These are phyloP conservation scores for Choiromyces venosus DNA, from an alignment of 495 filamentous ascomycete species.

Conservation along the genomic window DNA sequence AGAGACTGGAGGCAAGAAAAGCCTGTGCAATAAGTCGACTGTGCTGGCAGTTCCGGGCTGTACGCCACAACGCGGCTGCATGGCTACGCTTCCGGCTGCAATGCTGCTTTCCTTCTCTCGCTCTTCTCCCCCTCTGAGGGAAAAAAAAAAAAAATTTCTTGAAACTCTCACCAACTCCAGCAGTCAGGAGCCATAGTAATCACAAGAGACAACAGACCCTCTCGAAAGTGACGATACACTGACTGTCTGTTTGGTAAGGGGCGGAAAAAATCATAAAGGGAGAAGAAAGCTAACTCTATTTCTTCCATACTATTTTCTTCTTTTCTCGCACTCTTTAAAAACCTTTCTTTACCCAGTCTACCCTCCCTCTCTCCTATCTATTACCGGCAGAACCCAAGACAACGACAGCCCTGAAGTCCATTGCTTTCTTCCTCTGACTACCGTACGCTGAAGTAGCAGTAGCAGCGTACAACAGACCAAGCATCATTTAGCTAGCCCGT, in stretches of 20 bases:
- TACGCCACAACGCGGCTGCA: conserved; percentile 23
- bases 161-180: neutral
- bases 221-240: neutral
- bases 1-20: neutral
- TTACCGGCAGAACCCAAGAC: neutral
- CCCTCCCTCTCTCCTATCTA: neutral
- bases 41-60: conserved; percentile 15
- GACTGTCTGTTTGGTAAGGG: neutral
- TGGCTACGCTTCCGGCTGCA: conserved; percentile 7
- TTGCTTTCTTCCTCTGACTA: neutral
- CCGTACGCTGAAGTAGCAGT: neutral
- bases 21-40: neutral
- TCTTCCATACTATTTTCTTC: neutral
- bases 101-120: conserved; percentile 2
- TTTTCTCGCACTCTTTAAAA: neutral
- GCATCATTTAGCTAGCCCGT: neutral
- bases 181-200: neutral
- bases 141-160: neutral
- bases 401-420: conserved; percentile 2
- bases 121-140: neutral
- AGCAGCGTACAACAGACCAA: neutral
- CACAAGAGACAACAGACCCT: neutral
- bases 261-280: neutral
- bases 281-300: neutral
- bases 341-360: neutral